These are phyloP conservation scores for Termitomyces sp. DNA, from an alignment of 768 basidiomycete species.

Conservation along the genomic window DNA sequence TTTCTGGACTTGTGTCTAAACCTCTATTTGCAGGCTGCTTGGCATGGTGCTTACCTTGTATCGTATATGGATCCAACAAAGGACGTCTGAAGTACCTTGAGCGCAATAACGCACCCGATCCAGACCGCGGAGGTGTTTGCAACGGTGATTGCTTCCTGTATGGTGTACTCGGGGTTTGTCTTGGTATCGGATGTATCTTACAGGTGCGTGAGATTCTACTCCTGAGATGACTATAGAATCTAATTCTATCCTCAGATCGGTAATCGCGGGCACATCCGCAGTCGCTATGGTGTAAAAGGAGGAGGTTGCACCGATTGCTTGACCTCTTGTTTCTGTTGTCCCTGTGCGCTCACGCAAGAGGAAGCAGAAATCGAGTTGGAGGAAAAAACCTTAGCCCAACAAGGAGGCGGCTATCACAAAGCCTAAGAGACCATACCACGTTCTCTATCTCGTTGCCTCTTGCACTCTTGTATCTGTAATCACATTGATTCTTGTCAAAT, in stretches of 20 bases:
- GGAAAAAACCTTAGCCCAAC: conserved; percentile 19
- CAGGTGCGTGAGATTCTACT: conserved; percentile 17
- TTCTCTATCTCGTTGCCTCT: no score
- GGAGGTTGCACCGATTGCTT: conserved; percentile 26
- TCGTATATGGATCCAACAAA: conserved; percentile 32
- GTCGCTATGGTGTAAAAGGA: conserved; percentile 33
- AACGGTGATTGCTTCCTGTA: conserved; percentile 25
- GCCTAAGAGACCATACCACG: background rate
- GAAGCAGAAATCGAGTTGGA: conserved; percentile 35
- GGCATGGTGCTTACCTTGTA: conserved; percentile 32
- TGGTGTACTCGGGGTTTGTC: background rate
- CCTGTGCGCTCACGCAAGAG: conserved; percentile 40
- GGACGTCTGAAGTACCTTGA: conserved; percentile 28
- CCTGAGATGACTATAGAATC: background rate
- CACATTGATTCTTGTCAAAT: no score
- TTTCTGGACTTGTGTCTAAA: no score
- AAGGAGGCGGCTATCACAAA: conserved; percentile 7
- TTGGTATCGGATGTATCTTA: conserved; percentile 13
- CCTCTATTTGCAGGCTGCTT: conserved; percentile 16
- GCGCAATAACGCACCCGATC: conserved; percentile 25
- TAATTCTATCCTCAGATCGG: background rate
- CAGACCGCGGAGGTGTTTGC: conserved; percentile 25
- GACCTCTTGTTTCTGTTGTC: conserved; percentile 26
- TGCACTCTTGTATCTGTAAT: no score
- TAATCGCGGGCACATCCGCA: conserved; percentile 17